Base-by-base conservation (phyloP, 2,329 filamentous ascomycete genomes). In the Bipolaris zeicola region DNA sequence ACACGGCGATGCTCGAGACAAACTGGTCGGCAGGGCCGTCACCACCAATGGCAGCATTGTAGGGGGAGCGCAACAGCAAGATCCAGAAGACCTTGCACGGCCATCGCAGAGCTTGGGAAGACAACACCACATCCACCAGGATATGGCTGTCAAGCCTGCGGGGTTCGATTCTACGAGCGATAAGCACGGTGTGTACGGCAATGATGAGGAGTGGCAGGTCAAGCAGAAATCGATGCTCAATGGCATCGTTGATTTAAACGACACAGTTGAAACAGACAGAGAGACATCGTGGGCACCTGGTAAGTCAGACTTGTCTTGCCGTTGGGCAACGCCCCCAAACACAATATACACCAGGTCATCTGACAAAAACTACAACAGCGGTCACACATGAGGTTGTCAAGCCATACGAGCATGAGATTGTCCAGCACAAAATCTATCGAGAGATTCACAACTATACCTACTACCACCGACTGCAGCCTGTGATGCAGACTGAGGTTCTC, bases 391-490 rank as follows among this genome's bases (percentile, higher is more conserved):
- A 85, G 61, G 73, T 76, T 0, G 69, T 84, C 37, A 73, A 75
- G 14, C 75, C 77, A 3, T 66, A 77, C 13, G 65, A 76, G 10
- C 81, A 82, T 56, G 74, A 83, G 46, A 74, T 84, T 42, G 65
- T 77, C 14, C 73, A 83, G 60, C 77, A 83, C 62, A 62, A 66
- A 20, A 80, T 84, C 48, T 80, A 78, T 6, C 80, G 82, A 36
- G 83, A 85, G 57, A 82, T 83, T 33, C 83, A 85, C 70, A 80
- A 79, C 33, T 77, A 85, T 65, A 79, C 84, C 58, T 69, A 82
- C 34, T 80, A 79, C 61, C 82, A 85, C 57, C 79, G 80, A 24
- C 74, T 83, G 24, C 78, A 82, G n/a, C 83, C 83, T 3, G 76
- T 85, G 20, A 75, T 81, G 26, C 80, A 85, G 50, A 78, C 81